These are phyloP conservation scores for Cytospora leucostoma DNA, from an alignment of 2,329 filamentous ascomycete species.

Conservation along the genomic window DNA sequence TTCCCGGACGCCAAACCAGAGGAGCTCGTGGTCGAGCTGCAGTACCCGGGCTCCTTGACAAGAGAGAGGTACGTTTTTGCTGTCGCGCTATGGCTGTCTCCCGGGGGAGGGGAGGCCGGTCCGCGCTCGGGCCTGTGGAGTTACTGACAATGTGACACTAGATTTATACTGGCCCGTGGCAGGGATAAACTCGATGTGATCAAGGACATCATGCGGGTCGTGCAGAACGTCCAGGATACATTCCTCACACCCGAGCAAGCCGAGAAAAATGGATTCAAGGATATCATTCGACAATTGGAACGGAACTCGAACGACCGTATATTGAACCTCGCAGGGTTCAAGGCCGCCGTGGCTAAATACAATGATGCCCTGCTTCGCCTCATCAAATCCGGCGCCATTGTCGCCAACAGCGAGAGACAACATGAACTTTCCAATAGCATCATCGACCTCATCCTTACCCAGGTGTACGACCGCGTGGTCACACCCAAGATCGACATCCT, in stretches of 20 bases:
- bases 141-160: slow-evolving; percentile 33
- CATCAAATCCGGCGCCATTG: slow-evolving; percentile 70
- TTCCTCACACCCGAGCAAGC: slow-evolving; percentile 75
- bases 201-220: slow-evolving; percentile 70
- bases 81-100: background rate
- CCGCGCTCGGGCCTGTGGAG: background rate
- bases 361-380: slow-evolving; percentile 69
- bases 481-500: slow-evolving; percentile 84
- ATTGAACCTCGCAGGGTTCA: slow-evolving; percentile 67
- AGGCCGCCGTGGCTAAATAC: slow-evolving; percentile 71
- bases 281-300: slow-evolving; percentile 75
- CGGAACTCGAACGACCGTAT: slow-evolving; percentile 70
- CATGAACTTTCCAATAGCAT: slow-evolving; percentile 71
- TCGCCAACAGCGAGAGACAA: slow-evolving; percentile 68
- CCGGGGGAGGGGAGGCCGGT: background rate
- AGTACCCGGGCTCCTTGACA: slow-evolving; percentile 71
- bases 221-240: slow-evolving; percentile 69
- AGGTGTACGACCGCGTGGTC: slow-evolving; percentile 90
- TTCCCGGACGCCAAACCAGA: slow-evolving; percentile 49
- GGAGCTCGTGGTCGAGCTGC: slow-evolving; percentile 66
- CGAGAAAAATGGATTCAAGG: slow-evolving; percentile 58
- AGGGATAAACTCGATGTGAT: slow-evolving; percentile 78
- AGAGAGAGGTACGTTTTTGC: slow-evolving; percentile 35
- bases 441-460: slow-evolving; percentile 78
- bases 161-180: slow-evolving; percentile 75